Evolutionary conservation across 2,329 filamentous ascomycete species (phyloP).

Genomic region (Macrophomina pseudophaseolina): DNA sequence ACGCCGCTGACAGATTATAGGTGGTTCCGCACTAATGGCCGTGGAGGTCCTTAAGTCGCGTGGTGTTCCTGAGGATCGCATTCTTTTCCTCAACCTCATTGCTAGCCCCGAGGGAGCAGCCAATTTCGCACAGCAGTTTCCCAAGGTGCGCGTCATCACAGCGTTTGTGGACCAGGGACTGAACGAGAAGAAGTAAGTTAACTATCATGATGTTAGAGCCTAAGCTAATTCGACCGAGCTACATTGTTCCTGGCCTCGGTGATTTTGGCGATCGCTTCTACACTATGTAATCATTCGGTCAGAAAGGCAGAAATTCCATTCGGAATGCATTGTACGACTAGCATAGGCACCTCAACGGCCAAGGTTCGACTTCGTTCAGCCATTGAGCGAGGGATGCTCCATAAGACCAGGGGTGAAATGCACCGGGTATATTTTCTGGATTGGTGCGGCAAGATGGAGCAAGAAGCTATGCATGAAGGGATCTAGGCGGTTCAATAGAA

Average conservation of each 20-base stretch:
- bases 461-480: background rate
- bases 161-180: constrained; percentile 96
- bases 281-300: constrained; percentile 67
- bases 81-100: constrained; percentile 95
- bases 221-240: constrained; percentile 61
- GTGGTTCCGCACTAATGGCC: constrained; percentile 95
- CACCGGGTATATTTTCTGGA: background rate
- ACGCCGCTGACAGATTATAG: constrained; percentile 50
- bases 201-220: constrained; percentile 33
- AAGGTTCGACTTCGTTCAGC: too few relatives aligned
- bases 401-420: too few relatives aligned
- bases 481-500: background rate
- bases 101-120: constrained; percentile 92
- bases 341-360: background rate
- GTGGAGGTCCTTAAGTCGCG: constrained; percentile 89
- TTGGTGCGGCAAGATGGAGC: background rate
- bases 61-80: constrained; percentile 92
- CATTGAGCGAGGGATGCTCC: too few relatives aligned
- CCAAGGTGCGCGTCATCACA: constrained; percentile 87
- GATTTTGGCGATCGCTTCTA: constrained; percentile 98
- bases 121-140: constrained; percentile 88
- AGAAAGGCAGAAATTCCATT: background rate
- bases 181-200: constrained; percentile 90
- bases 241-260: constrained; percentile 90
- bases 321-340: background rate